Conservation (phyloP, 345 rosid species). For the Carallia brachiata region DNA sequence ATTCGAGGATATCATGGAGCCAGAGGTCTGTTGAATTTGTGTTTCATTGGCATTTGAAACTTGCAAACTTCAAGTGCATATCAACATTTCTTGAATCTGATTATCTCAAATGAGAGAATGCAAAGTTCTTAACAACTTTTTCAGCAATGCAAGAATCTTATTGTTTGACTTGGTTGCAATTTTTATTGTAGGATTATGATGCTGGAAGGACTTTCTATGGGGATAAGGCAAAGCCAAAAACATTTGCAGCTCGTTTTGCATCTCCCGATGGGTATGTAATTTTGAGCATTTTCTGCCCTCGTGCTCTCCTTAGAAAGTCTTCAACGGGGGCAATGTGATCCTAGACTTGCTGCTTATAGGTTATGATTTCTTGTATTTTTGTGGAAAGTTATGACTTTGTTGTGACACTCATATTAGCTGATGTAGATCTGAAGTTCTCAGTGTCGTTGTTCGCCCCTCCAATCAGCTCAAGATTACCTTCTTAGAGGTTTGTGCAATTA, state of each 20-base stretch:
- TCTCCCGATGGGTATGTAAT: slow-evolving; percentile 71
- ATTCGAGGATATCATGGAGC: slow-evolving; percentile 79
- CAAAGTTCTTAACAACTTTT: neutral
- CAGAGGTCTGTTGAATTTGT: slow-evolving; percentile 47
- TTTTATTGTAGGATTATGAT: slow-evolving; percentile 60
- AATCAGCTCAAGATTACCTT: slow-evolving; percentile 91
- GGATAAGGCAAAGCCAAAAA: slow-evolving; percentile 81
- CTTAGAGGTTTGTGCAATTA: slow-evolving; percentile 62
- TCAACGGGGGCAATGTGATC: neutral
- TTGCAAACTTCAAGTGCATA: neutral
- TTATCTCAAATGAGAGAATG: slow-evolving; percentile 6
- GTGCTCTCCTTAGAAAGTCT: neutral
- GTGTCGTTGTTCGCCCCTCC: slow-evolving; percentile 73
- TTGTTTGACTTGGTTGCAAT: slow-evolving; percentile 10
- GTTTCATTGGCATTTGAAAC: neutral
- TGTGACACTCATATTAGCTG: slow-evolving; percentile 4
- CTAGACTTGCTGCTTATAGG: neutral
- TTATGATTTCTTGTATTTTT: neutral
- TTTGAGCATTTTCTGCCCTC: slow-evolving; percentile 1
- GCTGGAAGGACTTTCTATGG: slow-evolving; percentile 85
- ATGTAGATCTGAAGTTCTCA: slow-evolving; percentile 75
- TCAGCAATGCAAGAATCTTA: neutral
- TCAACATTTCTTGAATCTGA: slow-evolving; percentile 4
- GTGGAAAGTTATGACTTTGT: neutral
- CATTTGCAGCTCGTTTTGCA: slow-evolving; percentile 83